phyloP scores from a whole-genome alignment of 2,329 filamentous ascomycete genomes.

The Colletotrichum siamense region DNA sequence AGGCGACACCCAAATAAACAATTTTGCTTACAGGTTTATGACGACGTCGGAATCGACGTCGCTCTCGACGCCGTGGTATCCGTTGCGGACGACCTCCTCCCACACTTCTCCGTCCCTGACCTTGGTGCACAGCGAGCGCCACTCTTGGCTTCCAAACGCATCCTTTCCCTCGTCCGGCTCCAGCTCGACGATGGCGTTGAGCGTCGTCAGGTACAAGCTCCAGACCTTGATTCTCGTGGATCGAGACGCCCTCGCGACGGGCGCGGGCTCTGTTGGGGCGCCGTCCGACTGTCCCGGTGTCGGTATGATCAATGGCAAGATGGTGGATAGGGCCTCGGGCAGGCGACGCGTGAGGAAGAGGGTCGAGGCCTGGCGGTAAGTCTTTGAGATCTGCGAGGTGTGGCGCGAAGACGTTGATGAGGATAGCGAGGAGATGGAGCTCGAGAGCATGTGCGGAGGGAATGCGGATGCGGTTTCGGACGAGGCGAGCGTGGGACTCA shows the following conservation, averaged over 20 bases:
- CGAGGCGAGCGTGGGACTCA: slow-evolving; percentile 49
- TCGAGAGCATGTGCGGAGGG: slow-evolving; percentile 60
- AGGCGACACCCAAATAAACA: not conserved
- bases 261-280: slow-evolving; percentile 62
- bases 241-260: slow-evolving; percentile 79
- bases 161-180: slow-evolving; percentile 90
- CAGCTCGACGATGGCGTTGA: slow-evolving; percentile 90
- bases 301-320: slow-evolving; percentile 81
- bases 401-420: slow-evolving; percentile 66
- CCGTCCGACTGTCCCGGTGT: slow-evolving; percentile 52
- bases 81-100: slow-evolving; percentile 88
- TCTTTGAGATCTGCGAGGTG: slow-evolving; percentile 81
- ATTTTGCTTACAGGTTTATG: slow-evolving; percentile 73
- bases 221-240: slow-evolving; percentile 93
- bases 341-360: slow-evolving; percentile 93
- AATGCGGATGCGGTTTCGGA: slow-evolving; percentile 40
- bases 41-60: slow-evolving; percentile 96
- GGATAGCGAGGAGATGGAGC: slow-evolving; percentile 73
- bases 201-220: slow-evolving; percentile 93
- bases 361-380: slow-evolving; percentile 92
- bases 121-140: slow-evolving; percentile 81
- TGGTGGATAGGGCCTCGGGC: slow-evolving; percentile 84
- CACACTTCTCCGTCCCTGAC: slow-evolving; percentile 91
- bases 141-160: slow-evolving; percentile 84
- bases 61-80: slow-evolving; percentile 87